phyloP scores from a whole-genome alignment of 148 eudicot species.

The Pouteria glomerata region DNA sequence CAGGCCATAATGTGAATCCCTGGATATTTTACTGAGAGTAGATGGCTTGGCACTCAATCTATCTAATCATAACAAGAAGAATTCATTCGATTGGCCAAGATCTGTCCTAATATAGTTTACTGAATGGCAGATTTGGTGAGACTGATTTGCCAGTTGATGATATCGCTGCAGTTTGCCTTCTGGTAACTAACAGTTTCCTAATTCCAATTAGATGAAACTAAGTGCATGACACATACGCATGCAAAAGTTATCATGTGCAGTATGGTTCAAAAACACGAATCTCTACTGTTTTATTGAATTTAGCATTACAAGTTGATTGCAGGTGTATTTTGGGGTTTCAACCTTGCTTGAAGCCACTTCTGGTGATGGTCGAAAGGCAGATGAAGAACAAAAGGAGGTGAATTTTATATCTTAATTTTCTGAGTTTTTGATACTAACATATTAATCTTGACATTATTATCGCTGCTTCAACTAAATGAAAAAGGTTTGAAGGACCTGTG shows the following conservation, averaged over 20 bases:
- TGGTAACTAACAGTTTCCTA: constrained; percentile 39
- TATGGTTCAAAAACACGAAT: background rate
- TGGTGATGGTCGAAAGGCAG: constrained; percentile 69
- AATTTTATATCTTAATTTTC: background rate
- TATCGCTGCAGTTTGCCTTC: constrained; percentile 87
- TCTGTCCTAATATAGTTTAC: constrained; percentile 3
- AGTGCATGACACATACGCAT: background rate
- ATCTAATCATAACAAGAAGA: no score
- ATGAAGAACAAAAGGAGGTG: constrained; percentile 98
- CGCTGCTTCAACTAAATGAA: background rate
- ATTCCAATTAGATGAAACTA: constrained; percentile 6
- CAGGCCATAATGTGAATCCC: background rate
- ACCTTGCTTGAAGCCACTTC: constrained; percentile 85
- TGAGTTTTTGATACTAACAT: background rate
- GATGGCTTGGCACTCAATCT: no score
- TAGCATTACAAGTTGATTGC: constrained; percentile 8
- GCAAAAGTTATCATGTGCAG: background rate
- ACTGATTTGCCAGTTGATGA: constrained; percentile 91
- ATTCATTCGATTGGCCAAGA: constrained; percentile 11
- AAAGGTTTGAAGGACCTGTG: background rate
- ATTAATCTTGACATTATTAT: background rate
- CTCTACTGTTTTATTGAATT: background rate
- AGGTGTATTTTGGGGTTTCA: constrained; percentile 96
- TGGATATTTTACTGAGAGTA: background rate
- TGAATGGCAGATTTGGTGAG: constrained; percentile 60